Base-by-base conservation (phyloP, 2,329 filamentous ascomycete species). In the Cadophora luteo-olivacea region DNA sequence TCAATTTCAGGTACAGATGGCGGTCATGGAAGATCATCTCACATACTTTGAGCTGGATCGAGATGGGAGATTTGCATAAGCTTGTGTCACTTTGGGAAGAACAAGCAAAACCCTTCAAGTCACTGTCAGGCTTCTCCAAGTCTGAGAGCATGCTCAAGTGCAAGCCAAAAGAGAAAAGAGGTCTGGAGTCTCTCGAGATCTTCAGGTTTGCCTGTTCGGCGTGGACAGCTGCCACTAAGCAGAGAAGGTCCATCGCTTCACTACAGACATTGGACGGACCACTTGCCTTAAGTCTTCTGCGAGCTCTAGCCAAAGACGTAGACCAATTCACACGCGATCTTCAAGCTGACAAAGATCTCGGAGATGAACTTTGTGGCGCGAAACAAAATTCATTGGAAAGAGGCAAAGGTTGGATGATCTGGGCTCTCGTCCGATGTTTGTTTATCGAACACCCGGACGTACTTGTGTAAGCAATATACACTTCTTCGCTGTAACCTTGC, bases 21-120 rank as follows among this genome's bases (percentile, higher is more conserved):
- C 75, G 76, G 32, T 72, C 72, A 41, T 77, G 73, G 76, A 72
- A 70, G 52, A 72, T 76, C 41, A n/a, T 77, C 9, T 73, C 73
- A 2, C 68, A 68, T 45, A 72, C 72, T 19, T 45, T 77, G 5
- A 32, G 62, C 5, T 76, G 73, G 72, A 61, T 73, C 22, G 68
- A 69, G 12, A 52, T 49, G 8, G 14, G 55, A 14, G 64, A 67
- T 51, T 36, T 77, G 19, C 62, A 73, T 3, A 67, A 75, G 33
- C 25, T 77, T 9, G 58, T 69, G 16, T 38, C 60, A 19, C 64
- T 74, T 8, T 76, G 72, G 74, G 57, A 72, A 38, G 25, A 69
- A 25, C n/a, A 66, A n/a, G 64, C 61, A 2, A 68, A 63, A 25
- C 75, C 73, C n/a, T 75, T 77, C 45, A 57, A 68, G 22, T 16